A percentile compares a stretch with the other conserved stretches of the same genome.
These are phyloP conservation scores for Dioscorea alata DNA, from an alignment of 106 monocot genomes.

Conservation along the genomic window DNA sequence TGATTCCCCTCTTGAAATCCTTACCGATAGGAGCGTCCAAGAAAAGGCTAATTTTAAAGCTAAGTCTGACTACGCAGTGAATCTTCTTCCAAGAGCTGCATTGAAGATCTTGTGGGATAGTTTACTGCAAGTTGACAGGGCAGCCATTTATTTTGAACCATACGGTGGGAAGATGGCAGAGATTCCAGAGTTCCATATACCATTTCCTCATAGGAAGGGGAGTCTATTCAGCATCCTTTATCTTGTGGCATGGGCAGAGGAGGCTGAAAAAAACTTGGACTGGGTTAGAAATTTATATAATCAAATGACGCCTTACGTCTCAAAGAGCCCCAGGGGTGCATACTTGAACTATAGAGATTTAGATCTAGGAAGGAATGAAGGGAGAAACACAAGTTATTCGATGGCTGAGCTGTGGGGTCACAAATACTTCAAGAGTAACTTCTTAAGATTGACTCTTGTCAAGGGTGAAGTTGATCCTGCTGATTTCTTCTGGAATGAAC, in stretches of 20 bases:
- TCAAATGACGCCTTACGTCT: constrained; percentile 13
- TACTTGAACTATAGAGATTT: constrained; percentile 12
- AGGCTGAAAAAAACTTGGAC: not conserved
- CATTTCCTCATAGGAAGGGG: not conserved
- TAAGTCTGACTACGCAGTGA: constrained; percentile 28
- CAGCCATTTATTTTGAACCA: not conserved
- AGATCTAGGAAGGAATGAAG: constrained; percentile 34
- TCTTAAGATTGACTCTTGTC: constrained; percentile 18
- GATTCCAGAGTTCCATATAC: constrained; percentile 1
- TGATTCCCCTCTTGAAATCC: not conserved
- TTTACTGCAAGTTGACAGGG: not conserved
- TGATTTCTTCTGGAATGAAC: constrained; percentile 26
- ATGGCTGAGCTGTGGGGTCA: constrained; percentile 21
- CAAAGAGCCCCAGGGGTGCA: constrained; percentile 20
- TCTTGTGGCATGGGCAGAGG: not conserved
- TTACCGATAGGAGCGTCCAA: constrained; percentile 1
- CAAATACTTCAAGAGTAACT: constrained; percentile 25
- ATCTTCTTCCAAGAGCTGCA: constrained; percentile 7
- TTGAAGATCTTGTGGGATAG: constrained; percentile 16
- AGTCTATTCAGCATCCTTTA: constrained; percentile 14
- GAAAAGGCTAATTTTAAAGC: constrained; percentile 4
- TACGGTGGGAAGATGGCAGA: constrained; percentile 9
- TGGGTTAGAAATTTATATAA: constrained; percentile 3
- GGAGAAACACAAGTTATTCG: constrained; percentile 8
- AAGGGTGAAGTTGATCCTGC: constrained; percentile 26